Conservation (phyloP, 1,284 basidiomycete genomes). For the Ceratobasidium sp. region DNA sequence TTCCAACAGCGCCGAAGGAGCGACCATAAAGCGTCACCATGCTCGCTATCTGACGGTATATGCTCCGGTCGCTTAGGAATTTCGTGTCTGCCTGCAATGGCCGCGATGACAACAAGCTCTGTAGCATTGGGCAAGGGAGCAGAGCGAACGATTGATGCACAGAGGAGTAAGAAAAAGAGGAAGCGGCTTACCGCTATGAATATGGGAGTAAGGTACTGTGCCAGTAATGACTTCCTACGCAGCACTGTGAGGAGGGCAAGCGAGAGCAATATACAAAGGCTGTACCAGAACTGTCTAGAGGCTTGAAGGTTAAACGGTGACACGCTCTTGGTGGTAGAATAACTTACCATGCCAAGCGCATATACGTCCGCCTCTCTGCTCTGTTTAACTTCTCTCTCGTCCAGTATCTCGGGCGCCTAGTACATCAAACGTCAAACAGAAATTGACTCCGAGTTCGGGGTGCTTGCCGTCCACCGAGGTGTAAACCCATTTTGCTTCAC, state of each 20-base stretch:
- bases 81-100: background rate
- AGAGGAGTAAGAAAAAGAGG: background rate
- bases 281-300: slow-evolving; percentile 5
- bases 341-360: background rate
- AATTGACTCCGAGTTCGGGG: background rate
- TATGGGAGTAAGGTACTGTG: background rate
- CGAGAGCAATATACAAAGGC: background rate
- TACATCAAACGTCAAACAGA: background rate
- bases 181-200: background rate
- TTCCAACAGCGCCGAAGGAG: slow-evolving; percentile 8
- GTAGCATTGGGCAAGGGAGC: too few species aligned
- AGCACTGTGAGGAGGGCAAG: background rate
- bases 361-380: background rate
- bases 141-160: too few species aligned
- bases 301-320: background rate
- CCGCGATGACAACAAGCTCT: too few species aligned
- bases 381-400: background rate
- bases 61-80: background rate
- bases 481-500: background rate
- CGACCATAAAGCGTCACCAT: background rate
- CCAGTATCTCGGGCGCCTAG: slow-evolving; percentile 6
- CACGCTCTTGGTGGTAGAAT: too few species aligned
- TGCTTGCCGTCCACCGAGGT: background rate
- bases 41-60: background rate
- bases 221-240: background rate